Evolutionary conservation across 2,329 filamentous ascomycete species (phyloP), one percentile per base, ranked within the genome.

Genomic region (Penicillium concentricum): DNA sequence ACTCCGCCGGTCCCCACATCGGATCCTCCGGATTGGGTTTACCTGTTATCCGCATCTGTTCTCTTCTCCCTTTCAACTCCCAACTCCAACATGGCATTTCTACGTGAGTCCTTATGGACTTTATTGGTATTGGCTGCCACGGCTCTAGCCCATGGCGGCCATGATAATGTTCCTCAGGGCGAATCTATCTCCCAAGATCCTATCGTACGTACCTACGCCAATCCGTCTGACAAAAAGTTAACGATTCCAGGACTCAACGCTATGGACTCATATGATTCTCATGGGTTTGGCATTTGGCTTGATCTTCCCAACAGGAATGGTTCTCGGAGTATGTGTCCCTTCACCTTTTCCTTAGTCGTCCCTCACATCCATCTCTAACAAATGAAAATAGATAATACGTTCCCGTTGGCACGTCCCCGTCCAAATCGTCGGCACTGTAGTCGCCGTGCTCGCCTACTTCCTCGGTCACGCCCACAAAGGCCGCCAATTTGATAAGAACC

Each of bases 241-340:
- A 59, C 52, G 32, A 28, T 26, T 41, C 15, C 65, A 84, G 80
- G 94, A 97, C 74, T 83, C 87, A 41, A 91, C 87, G 68, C 76
- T 99, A 84, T 99, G 94, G 94, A 82, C 88, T 65, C 94, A 99
- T 76, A 97, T 99, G 69, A 82, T 96, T 58, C 76, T 96, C 44
- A 92, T 96, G 82, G 88, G 87, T 73, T 70, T 94, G 57, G 86
- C 92, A 56, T 97, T 95, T 80, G 94, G 94, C 60, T 82, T 99
- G 65, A 84, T 97, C 57, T 97, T 96, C 69, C 94, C 94, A 12
- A 82, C 91, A 16, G 94, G 94, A 67, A 97, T 99, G 93, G 92
- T 97, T 41, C 80, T 97, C 18, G 93, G 93, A 57, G 90, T 94
- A 84, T 68, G 88, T 48, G 20, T 30, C 18, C 16, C 38, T 51